A percentile compares a stretch with the other conserved stretches of the same genome.
Conservation (phyloP, 371 early-diverging fungal species). For the Nematocida ausubeli region DNA sequence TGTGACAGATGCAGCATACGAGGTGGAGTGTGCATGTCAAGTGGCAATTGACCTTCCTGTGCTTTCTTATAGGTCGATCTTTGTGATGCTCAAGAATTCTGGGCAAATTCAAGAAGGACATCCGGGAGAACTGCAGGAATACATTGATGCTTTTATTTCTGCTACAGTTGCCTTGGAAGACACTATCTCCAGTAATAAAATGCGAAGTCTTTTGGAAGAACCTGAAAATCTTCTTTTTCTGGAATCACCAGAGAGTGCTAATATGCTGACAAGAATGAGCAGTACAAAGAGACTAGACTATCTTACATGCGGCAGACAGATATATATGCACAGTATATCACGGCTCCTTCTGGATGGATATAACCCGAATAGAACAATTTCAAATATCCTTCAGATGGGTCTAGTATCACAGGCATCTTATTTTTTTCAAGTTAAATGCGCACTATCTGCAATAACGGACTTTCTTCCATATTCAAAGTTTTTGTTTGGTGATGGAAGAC, state of each 20-base stretch:
- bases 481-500: not conserved
- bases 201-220: not conserved
- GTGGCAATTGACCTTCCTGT: constrained; percentile 7
- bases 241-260: not conserved
- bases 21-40: not conserved
- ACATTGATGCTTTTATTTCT: not conserved
- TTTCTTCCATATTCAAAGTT: not conserved
- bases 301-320: not conserved
- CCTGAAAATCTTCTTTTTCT: not conserved
- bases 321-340: not conserved
- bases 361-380: not conserved
- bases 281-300: not conserved
- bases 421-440: not conserved
- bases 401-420: not conserved
- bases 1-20: not conserved
- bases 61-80: not conserved
- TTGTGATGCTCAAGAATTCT: not conserved
- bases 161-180: not conserved
- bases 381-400: not conserved
- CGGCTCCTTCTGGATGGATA: not conserved
- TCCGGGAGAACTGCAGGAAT: not conserved
- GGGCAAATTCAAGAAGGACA: not conserved
- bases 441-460: not conserved
- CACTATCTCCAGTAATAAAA: not conserved
- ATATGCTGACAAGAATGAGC: not conserved